phyloP scores from a whole-genome alignment of 306 rosid species.

The Cucumis cinereus region DNA sequence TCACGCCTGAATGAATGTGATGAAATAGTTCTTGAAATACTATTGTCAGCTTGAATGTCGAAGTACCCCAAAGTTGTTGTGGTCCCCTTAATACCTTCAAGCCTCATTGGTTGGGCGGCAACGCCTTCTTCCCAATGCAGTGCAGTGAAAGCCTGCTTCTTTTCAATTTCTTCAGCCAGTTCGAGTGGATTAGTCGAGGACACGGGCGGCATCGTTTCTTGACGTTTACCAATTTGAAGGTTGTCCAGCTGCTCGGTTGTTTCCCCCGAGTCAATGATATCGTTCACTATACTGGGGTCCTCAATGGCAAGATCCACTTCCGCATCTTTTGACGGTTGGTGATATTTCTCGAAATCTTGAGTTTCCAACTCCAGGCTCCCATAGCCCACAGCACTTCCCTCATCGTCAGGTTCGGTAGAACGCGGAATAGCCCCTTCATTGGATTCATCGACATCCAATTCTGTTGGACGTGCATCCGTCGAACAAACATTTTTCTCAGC shows the following conservation, averaged over 20 bases:
- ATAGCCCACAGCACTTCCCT: conserved; percentile 12
- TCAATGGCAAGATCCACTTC: conserved; percentile 19
- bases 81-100: conserved; percentile 82
- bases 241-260: conserved; percentile 51
- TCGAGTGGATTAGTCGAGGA: conserved; percentile 52
- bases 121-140: conserved; percentile 93
- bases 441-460: conserved; percentile 6
- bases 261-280: conserved; percentile 46
- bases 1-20: conserved; percentile 64
- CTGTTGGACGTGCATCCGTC: conserved; percentile 10
- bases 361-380: conserved; percentile 13
- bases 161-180: conserved; percentile 78
- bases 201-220: conserved; percentile 25
- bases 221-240: conserved; percentile 26
- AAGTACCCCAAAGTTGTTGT: conserved; percentile 78
- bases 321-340: conserved; percentile 12
- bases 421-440: conserved; percentile 15
- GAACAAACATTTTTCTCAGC: conserved; percentile 15
- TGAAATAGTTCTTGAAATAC: conserved; percentile 50
- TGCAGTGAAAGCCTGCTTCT: conserved; percentile 85
- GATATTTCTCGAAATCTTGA: conserved; percentile 15
- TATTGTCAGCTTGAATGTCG: conserved; percentile 53
- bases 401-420: conserved; percentile 13
- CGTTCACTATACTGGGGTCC: conserved; percentile 28
- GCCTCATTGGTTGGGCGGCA: conserved; percentile 97